Percentiles rank a stretch among this genome's conserved stretches.
phyloP scores from a whole-genome alignment of 371 early-diverging fungal genomes.

The Nematocida parisii region DNA sequence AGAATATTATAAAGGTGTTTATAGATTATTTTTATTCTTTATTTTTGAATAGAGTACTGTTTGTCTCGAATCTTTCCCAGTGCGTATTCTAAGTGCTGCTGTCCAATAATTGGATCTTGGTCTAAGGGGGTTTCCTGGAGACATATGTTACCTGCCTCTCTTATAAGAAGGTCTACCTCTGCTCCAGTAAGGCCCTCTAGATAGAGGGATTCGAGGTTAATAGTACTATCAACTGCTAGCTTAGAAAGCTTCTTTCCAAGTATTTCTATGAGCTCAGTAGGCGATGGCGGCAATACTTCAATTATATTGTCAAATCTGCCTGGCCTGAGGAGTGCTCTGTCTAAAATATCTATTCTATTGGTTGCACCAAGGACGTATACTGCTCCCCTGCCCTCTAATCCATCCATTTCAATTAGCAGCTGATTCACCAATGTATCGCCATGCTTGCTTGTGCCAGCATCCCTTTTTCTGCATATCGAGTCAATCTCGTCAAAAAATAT shows the following conservation, averaged over 20 bases:
- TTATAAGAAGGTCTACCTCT: conserved; percentile 66
- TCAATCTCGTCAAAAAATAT: conserved; percentile 98
- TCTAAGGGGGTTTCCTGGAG: conserved; percentile 62
- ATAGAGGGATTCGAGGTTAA: conserved; percentile 55
- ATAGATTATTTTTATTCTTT: not conserved
- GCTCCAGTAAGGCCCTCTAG: conserved; percentile 68
- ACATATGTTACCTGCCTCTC: conserved; percentile 65
- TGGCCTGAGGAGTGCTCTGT: conserved; percentile 91
- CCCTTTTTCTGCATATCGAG: conserved; percentile 79
- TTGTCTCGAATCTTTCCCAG: conserved; percentile 17
- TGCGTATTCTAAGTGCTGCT: conserved; percentile 11
- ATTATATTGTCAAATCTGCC: conserved; percentile 93
- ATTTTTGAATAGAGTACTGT: not conserved
- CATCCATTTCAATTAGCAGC: conserved; percentile 91
- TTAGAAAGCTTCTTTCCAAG: conserved; percentile 63
- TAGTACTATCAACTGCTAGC: conserved; percentile 52
- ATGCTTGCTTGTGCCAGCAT: conserved; percentile 63
- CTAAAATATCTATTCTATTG: conserved; percentile 89
- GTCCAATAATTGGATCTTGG: conserved; percentile 23
- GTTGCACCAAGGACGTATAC: conserved; percentile 82
- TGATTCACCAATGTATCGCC: conserved; percentile 93
- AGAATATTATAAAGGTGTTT: not conserved
- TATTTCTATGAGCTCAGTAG: conserved; percentile 70
- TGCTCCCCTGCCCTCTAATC: conserved; percentile 77
- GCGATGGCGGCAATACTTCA: conserved; percentile 79